Conservation (phyloP, 2,329 filamentous ascomycete species). For the Aureobasidium melanogenum region DNA sequence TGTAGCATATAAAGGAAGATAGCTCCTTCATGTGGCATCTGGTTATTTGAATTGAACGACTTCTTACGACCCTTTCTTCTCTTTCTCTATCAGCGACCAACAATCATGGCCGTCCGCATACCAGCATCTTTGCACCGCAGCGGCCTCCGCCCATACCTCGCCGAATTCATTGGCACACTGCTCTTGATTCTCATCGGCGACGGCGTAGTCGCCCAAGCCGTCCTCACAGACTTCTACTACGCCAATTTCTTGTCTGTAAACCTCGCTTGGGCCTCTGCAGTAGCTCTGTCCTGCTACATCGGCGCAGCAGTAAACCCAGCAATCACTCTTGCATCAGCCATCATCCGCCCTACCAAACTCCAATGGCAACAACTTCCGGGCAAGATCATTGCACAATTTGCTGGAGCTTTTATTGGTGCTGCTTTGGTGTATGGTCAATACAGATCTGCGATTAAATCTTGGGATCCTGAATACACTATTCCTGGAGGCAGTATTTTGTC, state of each 20-base stretch:
- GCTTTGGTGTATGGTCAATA: slow-evolving; percentile 3
- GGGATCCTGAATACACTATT: slow-evolving; percentile 10
- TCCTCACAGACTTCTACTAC: slow-evolving; percentile 7
- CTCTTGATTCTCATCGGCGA: slow-evolving; percentile 11
- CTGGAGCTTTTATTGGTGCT: slow-evolving; percentile 1
- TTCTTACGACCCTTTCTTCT: neutral
- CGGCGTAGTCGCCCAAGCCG: slow-evolving; percentile 1
- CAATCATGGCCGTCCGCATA: neutral
- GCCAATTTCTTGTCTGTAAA: slow-evolving; percentile 2
- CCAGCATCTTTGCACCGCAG: neutral
- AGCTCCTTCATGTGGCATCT: neutral
- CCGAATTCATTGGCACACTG: slow-evolving; percentile 6
- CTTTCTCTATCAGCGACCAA: neutral
- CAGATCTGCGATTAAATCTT: neutral
- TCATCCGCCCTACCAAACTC: neutral
- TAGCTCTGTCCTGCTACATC: neutral
- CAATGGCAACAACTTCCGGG: neutral
- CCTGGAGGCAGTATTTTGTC: neutral
- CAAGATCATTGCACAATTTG: neutral
- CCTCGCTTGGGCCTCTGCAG: slow-evolving; percentile 5
- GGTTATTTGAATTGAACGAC: neutral
- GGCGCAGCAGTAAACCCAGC: slow-evolving; percentile 4
- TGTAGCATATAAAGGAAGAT: neutral
- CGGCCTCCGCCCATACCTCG: neutral
- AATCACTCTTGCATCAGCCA: neutral